Base-by-base conservation (phyloP, 257 asterid species). In the Thymus mandschuricus region DNA sequence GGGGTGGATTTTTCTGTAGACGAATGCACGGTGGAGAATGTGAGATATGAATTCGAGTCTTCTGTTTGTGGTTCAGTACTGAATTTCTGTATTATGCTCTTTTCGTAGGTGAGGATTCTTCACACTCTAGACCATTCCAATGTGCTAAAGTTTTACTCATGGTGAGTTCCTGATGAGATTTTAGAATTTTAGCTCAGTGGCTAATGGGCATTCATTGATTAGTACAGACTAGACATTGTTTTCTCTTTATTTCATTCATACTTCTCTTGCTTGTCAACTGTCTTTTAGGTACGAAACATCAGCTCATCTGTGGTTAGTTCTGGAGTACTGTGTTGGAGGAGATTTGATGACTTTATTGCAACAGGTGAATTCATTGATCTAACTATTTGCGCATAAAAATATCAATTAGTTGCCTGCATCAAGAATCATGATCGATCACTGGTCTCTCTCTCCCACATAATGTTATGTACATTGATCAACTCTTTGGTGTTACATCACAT, bases 271-370 rank as follows among this genome's bases (percentile, higher is more conserved):
- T 61, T 51, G 50, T 65, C 33, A 74, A 65, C 68, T 79, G 77
- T 79, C 33, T 64, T 57, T 61, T 64, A 95, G 99, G 99, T 95
- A 95, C 54, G 99, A 95, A 85, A 95, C 99, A 55, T 87, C 98
- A 68, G 99, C 99, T 67, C 99, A 95, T 81, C 62, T 95, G 81
- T 95, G 99, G 99, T 79, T 95, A 81, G 98, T 95, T 75, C 82
- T 95, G 82, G 98, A 95, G 83, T 95, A 95, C 70, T 95, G 99
- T 78, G 99, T 92, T 52, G 98, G 99, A 78, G 99, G 99, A 82
- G 94, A 95, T 86, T 89, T 95, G 61, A 69, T 95, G 98, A 88
- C 91, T 68, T 79, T 95, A 74, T 72, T 95, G 80, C 90, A 86
- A 86, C 99, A 95, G 99, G 99, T 95, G 81, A 21, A 58, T 79